Conservation (phyloP, 768 basidiomycete genomes). For the Auricularia sp. region DNA sequence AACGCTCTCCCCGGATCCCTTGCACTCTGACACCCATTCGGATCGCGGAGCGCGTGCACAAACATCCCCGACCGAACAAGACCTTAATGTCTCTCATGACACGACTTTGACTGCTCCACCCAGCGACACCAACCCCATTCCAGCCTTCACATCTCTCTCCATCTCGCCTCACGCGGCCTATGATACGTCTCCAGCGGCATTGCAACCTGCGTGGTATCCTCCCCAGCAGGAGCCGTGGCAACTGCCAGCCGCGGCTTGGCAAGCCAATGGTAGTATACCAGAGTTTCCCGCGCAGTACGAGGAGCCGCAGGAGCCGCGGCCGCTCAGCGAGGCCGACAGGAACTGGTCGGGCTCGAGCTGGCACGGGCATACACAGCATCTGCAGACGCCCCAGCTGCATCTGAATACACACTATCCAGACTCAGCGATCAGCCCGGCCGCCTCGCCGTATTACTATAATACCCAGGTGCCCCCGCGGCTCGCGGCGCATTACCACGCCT, state of each 20-base stretch:
- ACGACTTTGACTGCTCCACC: no score
- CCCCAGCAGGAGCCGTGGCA: background rate
- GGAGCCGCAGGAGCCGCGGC: background rate
- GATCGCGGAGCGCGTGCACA: no score
- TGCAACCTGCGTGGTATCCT: background rate
- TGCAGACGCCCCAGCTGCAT: background rate
- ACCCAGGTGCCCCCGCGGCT: background rate
- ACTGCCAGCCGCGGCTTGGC: background rate
- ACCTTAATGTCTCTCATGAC: no score
- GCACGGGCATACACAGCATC: background rate
- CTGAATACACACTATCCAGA: background rate
- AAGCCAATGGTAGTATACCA: background rate
- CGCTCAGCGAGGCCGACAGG: background rate
- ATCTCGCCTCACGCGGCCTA: background rate
- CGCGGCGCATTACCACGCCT: background rate
- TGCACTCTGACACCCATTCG: no score
- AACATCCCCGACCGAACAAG: no score
- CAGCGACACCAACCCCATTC: no score
- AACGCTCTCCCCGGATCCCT: no score
- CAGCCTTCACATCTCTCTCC: background rate
- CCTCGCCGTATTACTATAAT: background rate
- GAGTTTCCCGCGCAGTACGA: background rate
- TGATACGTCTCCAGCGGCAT: background rate
- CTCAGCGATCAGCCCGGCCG: background rate
- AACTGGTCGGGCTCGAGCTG: background rate